Base-by-base conservation (phyloP, 352 stramenopile genomes). In the Phytophthora aleatoria region DNA sequence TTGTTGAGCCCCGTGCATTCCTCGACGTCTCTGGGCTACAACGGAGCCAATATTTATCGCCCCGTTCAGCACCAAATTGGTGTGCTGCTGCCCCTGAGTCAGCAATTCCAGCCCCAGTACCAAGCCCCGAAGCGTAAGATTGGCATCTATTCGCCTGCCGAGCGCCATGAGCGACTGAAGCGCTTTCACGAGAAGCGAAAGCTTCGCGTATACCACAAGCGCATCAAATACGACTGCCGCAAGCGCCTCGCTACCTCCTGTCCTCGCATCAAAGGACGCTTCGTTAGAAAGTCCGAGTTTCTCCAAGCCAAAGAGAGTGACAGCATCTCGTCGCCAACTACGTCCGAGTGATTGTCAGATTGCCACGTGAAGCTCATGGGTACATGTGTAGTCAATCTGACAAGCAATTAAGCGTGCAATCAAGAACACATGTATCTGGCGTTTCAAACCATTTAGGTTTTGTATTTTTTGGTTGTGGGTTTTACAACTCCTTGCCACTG, bases 121-220 rank as follows among this genome's bases (percentile, higher is more conserved):
- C 12, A 51, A 5, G 0, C 41, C 3, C 38, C 66, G 8, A 49
- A 45, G 44, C 72, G 76, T 16, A 84, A 77, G 43, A 90, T 93
- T 54, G 84, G 84, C 12, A 79, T 79, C 39, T 93, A 93, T 56
- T 70, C 69, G 12, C 85, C 85, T 0, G 65, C 78, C 12, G 69
- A 79, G 24, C 73, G 85, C 3, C 76, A 67, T 16, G 69, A 85
- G 52, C 80, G 83, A 35, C 74, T 93, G 35, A 65, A 71, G 39
- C 83, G 83, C 24, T 93, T 91, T 61, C 81, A 81, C 33, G 79
- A 86, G 39, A 93, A 93, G 76, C 81, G 85, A 50, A 86, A 90
- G 53, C 71, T 77, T 53, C 81, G 81, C 30, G 81, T 91, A 42
- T 92, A 81, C 43, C 73, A 83, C 57, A 90, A 91, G 59, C 77